Evolutionary conservation across 768 basidiomycete genomes (phyloP), one percentile per base, ranked within the genome.

Genomic region (Dacryopinax primogenitus): DNA sequence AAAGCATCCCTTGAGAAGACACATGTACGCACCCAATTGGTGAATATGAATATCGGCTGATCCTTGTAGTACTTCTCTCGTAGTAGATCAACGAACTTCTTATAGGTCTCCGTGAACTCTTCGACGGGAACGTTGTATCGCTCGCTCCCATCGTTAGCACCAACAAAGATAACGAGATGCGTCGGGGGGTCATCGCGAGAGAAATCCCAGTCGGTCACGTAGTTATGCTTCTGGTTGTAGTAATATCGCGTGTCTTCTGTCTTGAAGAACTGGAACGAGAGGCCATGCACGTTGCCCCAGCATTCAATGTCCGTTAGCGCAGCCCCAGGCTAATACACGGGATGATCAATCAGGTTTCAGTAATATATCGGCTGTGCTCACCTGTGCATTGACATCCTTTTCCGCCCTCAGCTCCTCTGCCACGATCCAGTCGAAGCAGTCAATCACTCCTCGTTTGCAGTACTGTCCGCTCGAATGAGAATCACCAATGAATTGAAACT

Each of bases 191-290:
- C 68, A 67, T 85, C 82, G 1, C 76, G 74, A 2, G 71, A 66
- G 68, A 85, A 84, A 67, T 84, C 69, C 82, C 83, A 84, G 1
- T 81, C 79, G 0, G 83, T 84, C 2, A 82, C 84, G 72, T 76
- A 84, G 70, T 84, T 84, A 73, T 84, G 83, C 69, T 83, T 80
- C 16, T 75, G 73, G 0, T 79, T 81, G 69, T 80, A 80, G 69
- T 76, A 81, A 67, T 76, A 84, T 0, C 82, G 81, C 1, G 79
- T 82, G 67, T 84, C 82, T 70, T 84, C 82, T 0, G 82, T 83
- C 81, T 83, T 62, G 30, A 36, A 45, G 41, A 39, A 41, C 37
- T 33, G 36, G 51, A 58, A 58, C 11, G 51, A 58, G 26, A 58
- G 51, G 3, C 51, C 51, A 30, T 58, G 51, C 51, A 58, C 51